A percentile compares a stretch with the other conserved stretches of the same genome.
phyloP scores from a whole-genome alignment of 495 filamentous ascomycete genomes.

The Hyaloscypha variabilis region DNA sequence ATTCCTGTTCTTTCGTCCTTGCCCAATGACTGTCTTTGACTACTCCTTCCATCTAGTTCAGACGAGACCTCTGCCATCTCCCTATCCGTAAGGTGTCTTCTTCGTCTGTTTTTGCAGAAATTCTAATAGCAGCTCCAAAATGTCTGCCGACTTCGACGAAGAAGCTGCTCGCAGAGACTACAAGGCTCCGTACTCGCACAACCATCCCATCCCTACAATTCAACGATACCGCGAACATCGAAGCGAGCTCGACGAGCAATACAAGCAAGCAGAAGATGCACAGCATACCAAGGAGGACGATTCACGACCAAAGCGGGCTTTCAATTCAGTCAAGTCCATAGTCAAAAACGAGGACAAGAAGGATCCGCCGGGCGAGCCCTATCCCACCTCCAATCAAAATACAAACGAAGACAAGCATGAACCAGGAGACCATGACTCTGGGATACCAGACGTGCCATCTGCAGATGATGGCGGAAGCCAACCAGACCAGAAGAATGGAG shows the following conservation, averaged over 20 bases:
- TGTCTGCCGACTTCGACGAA: conserved; percentile 40
- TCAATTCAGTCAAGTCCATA: conserved; percentile 42
- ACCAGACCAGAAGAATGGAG: conserved; percentile 18
- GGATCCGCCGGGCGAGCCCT: conserved; percentile 38
- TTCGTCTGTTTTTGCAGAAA: not conserved
- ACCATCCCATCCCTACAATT: conserved; percentile 66
- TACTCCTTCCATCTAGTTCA: not conserved
- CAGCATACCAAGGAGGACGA: conserved; percentile 42
- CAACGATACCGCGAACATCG: conserved; percentile 61
- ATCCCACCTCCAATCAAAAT: conserved; percentile 43
- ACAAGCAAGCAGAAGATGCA: conserved; percentile 41
- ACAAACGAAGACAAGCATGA: conserved; percentile 19
- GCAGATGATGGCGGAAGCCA: conserved; percentile 5
- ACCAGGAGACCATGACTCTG: conserved; percentile 20
- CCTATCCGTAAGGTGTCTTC: not conserved
- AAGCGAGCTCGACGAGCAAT: conserved; percentile 46
- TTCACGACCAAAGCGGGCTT: conserved; percentile 41
- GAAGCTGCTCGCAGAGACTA: conserved; percentile 48
- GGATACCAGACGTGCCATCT: conserved; percentile 11
- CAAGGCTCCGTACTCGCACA: conserved; percentile 53
- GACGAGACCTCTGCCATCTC: not conserved
- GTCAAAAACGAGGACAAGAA: conserved; percentile 43
- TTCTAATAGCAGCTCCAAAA: not conserved
- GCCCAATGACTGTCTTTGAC: not conserved
- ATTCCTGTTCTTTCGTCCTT: not conserved